These are phyloP conservation scores for Fusarium dlaminii DNA, from an alignment of 2,329 filamentous ascomycete genomes.

Conservation along the genomic window DNA sequence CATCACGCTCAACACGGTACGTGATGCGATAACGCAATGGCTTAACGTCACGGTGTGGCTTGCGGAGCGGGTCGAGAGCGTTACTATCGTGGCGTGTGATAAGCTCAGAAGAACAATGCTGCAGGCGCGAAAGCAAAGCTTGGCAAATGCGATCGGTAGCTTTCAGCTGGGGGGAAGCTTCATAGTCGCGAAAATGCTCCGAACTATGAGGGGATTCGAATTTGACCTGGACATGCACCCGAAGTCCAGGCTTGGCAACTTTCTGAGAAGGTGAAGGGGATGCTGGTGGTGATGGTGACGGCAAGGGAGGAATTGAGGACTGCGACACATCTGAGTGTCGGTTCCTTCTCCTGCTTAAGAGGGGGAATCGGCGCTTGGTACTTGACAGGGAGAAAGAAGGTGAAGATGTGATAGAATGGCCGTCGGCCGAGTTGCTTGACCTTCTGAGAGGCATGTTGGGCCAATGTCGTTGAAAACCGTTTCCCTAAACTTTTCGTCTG, in stretches of 20 bases:
- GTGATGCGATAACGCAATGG: slow-evolving; percentile 59
- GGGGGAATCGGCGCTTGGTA: slow-evolving; percentile 46
- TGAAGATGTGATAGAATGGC: slow-evolving; percentile 35
- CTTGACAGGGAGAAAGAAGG: slow-evolving; percentile 37
- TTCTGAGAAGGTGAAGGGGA: slow-evolving; percentile 18
- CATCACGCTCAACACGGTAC: slow-evolving; percentile 56
- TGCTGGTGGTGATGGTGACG: slow-evolving; percentile 12
- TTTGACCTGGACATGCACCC: slow-evolving; percentile 56
- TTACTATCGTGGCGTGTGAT: slow-evolving; percentile 62
- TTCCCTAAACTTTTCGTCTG: background rate
- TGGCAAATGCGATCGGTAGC: slow-evolving; percentile 59
- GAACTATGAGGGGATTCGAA: slow-evolving; percentile 57
- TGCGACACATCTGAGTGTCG: slow-evolving; percentile 36
- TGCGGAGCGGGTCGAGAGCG: slow-evolving; percentile 54
- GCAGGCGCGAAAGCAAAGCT: slow-evolving; percentile 59
- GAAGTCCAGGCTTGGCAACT: slow-evolving; percentile 43
- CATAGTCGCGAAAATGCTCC: slow-evolving; percentile 57
- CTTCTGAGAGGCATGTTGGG: slow-evolving; percentile 41
- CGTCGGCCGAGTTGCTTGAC: slow-evolving; percentile 39
- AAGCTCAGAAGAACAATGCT: slow-evolving; percentile 62
- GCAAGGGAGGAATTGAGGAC: slow-evolving; percentile 27
- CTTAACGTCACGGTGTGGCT: slow-evolving; percentile 51
- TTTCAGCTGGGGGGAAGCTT: slow-evolving; percentile 55
- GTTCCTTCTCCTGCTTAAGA: slow-evolving; percentile 43
- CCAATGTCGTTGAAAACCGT: slow-evolving; percentile 6